Percentiles rank a stretch among this genome's conserved stretches.
phyloP scores from a whole-genome alignment of 2,329 filamentous ascomycete genomes.

The Talaromyces atroroseus region DNA sequence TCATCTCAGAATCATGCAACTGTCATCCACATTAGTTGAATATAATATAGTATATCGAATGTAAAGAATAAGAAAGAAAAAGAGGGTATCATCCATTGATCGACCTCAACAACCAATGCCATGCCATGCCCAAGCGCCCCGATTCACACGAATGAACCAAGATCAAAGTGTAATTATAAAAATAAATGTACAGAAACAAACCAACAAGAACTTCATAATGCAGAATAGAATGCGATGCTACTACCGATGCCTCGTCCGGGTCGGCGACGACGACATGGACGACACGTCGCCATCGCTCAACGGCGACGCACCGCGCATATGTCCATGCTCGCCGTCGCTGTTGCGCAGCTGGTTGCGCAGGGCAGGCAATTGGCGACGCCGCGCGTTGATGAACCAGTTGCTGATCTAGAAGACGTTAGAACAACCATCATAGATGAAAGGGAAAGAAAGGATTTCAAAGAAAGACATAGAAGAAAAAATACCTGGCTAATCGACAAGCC shows the following conservation, averaged over 20 bases:
- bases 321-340: constrained; percentile 24
- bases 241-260: constrained; percentile 17
- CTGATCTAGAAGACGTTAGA: constrained; percentile 37
- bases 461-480: constrained; percentile 15
- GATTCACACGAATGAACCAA: background rate
- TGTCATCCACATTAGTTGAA: background rate
- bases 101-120: background rate
- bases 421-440: background rate
- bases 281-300: constrained; percentile 10
- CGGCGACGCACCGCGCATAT: constrained; percentile 26
- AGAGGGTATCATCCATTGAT: background rate
- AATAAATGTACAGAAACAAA: background rate
- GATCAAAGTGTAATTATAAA: background rate
- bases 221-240: background rate
- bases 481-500: constrained; percentile 67
- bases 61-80: background rate
- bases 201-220: background rate
- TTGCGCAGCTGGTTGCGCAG: constrained; percentile 41
- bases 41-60: background rate
- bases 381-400: constrained; percentile 51
- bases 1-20: background rate
- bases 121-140: background rate
- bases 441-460: background rate
- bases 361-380: constrained; percentile 43
- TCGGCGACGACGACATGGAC: constrained; percentile 18